These are phyloP conservation scores for Thielaviopsis ethacetica DNA, from an alignment of 2,329 filamentous ascomycete genomes.

Conservation along the genomic window DNA sequence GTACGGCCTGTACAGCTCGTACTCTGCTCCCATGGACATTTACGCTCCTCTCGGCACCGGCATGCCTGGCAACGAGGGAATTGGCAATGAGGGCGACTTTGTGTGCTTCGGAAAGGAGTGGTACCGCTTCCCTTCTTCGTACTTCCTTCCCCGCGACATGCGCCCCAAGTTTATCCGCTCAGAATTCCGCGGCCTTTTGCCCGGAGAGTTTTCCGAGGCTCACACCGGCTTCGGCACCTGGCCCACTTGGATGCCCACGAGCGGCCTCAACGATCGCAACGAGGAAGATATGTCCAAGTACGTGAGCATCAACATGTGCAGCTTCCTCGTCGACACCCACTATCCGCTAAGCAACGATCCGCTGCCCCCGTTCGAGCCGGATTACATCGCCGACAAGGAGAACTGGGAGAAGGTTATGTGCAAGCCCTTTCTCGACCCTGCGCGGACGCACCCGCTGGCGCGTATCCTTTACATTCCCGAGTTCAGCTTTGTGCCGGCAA, in stretches of 20 bases:
- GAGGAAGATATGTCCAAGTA: slow-evolving; percentile 79
- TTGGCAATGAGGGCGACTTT: slow-evolving; percentile 45
- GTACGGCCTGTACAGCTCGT: slow-evolving; percentile 62
- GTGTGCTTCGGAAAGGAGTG: slow-evolving; percentile 94
- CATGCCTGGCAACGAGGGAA: slow-evolving; percentile 26
- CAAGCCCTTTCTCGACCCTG: slow-evolving; percentile 63
- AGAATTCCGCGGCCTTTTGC: slow-evolving; percentile 75
- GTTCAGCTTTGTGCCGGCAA: slow-evolving; percentile 48
- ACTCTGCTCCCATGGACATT: slow-evolving; percentile 61
- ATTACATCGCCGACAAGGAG: slow-evolving; percentile 57
- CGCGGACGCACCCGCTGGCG: slow-evolving; percentile 54
- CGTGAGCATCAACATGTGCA: slow-evolving; percentile 56
- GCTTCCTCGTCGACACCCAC: slow-evolving; percentile 76
- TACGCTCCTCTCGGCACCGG: slow-evolving; percentile 50
- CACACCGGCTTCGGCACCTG: slow-evolving; percentile 53
- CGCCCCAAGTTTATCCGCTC: slow-evolving; percentile 80
- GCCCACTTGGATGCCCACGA: slow-evolving; percentile 62
- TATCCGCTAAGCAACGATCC: slow-evolving; percentile 40
- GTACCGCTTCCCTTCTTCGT: slow-evolving; percentile 93
- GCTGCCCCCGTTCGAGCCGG: slow-evolving; percentile 42
- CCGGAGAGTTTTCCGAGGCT: slow-evolving; percentile 75
- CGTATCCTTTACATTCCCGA: slow-evolving; percentile 73
- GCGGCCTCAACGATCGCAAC: slow-evolving; percentile 85
- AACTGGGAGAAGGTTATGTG: slow-evolving; percentile 68
- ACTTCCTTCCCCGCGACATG: slow-evolving; percentile 71